Conservation (phyloP, 768 basidiomycete genomes). For the Mrakia frigida region DNA sequence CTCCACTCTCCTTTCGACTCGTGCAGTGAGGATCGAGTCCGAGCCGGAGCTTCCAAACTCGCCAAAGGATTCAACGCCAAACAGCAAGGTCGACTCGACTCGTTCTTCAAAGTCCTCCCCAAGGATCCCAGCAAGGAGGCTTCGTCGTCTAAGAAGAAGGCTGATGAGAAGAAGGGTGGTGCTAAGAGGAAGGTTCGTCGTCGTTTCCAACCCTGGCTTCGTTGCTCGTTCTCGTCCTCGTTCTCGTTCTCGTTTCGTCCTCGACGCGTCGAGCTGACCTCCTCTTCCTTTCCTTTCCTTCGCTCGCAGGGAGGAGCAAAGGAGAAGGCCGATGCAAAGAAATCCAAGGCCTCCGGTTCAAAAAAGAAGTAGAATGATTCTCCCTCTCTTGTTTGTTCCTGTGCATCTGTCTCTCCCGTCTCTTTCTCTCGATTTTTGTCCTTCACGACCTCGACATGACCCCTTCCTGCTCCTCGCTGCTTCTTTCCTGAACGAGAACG, state of each 20-base stretch:
- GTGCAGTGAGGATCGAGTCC: constrained; percentile 85
- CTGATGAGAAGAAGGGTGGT: neutral
- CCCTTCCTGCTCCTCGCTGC: neutral
- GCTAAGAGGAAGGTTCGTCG: constrained; percentile 13
- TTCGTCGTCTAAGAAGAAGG: neutral
- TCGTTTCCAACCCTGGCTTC: too few species aligned
- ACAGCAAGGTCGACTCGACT: constrained; percentile 92
- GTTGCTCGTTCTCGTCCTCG: neutral
- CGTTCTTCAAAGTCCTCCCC: constrained; percentile 69
- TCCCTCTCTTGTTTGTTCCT: neutral
- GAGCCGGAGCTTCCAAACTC: constrained; percentile 90
- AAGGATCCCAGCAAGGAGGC: constrained; percentile 12
- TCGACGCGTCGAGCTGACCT: neutral
- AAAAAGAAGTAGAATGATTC: neutral
- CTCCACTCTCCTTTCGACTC: constrained; percentile 16
- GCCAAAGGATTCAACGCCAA: constrained; percentile 78
- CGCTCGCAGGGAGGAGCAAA: neutral
- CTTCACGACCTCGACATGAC: neutral
- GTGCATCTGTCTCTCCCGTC: too few species aligned
- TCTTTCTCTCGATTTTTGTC: neutral
- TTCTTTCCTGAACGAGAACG: neutral
- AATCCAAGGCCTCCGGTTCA: neutral
- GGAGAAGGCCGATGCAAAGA: neutral
- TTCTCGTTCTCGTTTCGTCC: neutral
- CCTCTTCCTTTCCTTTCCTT: neutral